Evolutionary conservation across 1,139 yeast species (phyloP).

Genomic region (Yamadazyma dendronema): DNA sequence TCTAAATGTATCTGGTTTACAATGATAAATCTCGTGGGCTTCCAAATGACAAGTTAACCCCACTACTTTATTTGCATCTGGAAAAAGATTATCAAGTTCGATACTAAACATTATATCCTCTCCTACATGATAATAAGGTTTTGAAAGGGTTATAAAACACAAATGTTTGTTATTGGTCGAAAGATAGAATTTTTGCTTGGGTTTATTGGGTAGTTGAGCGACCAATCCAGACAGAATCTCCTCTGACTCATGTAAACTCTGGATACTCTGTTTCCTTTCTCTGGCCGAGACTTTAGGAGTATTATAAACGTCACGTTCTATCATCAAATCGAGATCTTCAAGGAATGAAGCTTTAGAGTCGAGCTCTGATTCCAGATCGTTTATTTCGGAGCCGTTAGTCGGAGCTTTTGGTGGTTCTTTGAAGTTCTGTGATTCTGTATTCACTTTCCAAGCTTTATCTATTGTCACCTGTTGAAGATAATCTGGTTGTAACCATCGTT

Average conservation of each 20-base stretch:
- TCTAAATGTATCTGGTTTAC: conserved; percentile 16
- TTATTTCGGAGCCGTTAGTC: background rate
- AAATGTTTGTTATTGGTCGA: conserved; percentile 32
- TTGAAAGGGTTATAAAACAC: conserved; percentile 35
- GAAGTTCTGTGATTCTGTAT: background rate
- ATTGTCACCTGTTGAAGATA: conserved; percentile 27
- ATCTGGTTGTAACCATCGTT: conserved; percentile 32
- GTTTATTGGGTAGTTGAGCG: conserved; percentile 31
- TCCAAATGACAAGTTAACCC: conserved; percentile 39
- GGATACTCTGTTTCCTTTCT: conserved; percentile 30
- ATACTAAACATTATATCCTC: conserved; percentile 46
- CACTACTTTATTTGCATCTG: conserved; percentile 22
- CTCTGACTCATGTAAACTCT: conserved; percentile 16
- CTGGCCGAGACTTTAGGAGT: conserved; percentile 34
- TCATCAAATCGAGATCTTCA: conserved; percentile 31
- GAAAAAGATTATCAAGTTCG: conserved; percentile 19
- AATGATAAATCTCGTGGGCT: conserved; percentile 40
- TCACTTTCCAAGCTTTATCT: conserved; percentile 32
- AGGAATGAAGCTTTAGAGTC: conserved; percentile 22
- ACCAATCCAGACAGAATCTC: conserved; percentile 16
- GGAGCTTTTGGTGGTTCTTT: background rate
- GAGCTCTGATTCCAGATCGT: background rate
- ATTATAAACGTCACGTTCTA: conserved; percentile 33
- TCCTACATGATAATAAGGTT: conserved; percentile 48
- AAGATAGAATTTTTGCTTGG: conserved; percentile 40